Percentiles rank a stretch among this genome's conserved stretches.
Evolutionary conservation across 1,284 basidiomycete species (phyloP).

Genomic region (Cystobasidium pallidum): DNA sequence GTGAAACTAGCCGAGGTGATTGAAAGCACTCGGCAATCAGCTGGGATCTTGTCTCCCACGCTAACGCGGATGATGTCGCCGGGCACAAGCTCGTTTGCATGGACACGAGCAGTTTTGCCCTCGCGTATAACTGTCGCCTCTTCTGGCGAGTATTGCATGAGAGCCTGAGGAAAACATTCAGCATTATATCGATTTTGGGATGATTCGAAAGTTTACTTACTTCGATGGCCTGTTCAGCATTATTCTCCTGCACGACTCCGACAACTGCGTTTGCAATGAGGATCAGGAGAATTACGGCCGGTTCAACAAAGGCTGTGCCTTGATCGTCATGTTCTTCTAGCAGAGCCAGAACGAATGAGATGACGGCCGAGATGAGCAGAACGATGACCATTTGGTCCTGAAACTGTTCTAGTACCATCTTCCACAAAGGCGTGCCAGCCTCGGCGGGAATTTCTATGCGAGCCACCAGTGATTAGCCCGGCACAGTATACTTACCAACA

Average conservation of each 20-base stretch:
- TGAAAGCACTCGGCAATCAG: slow-evolving; percentile 85
- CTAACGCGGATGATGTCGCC: slow-evolving; percentile 87
- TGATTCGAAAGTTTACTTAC: slow-evolving; percentile 61
- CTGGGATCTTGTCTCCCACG: slow-evolving; percentile 91
- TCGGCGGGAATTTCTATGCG: slow-evolving; percentile 81
- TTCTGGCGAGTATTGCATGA: slow-evolving; percentile 92
- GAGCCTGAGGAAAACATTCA: slow-evolving; percentile 64
- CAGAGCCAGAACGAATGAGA: slow-evolving; percentile 86
- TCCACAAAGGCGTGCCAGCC: slow-evolving; percentile 84
- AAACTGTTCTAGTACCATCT: slow-evolving; percentile 95
- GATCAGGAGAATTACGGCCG: slow-evolving; percentile 87
- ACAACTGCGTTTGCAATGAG: slow-evolving; percentile 91
- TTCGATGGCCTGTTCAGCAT: slow-evolving; percentile 92
- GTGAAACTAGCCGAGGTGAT: slow-evolving; percentile 88
- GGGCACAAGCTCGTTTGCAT: slow-evolving; percentile 84
- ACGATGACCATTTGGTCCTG: slow-evolving; percentile 93
- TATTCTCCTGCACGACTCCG: slow-evolving; percentile 91
- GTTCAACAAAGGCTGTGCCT: slow-evolving; percentile 83
- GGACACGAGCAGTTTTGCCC: slow-evolving; percentile 71
- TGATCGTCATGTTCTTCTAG: slow-evolving; percentile 73
- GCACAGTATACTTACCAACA: neutral
- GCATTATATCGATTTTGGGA: neutral
- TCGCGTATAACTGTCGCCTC: slow-evolving; percentile 86
- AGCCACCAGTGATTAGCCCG: neutral
- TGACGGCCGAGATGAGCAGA: slow-evolving; percentile 82